Base-by-base conservation (phyloP, 305 asterid species). In the Fraxinus platypoda region DNA sequence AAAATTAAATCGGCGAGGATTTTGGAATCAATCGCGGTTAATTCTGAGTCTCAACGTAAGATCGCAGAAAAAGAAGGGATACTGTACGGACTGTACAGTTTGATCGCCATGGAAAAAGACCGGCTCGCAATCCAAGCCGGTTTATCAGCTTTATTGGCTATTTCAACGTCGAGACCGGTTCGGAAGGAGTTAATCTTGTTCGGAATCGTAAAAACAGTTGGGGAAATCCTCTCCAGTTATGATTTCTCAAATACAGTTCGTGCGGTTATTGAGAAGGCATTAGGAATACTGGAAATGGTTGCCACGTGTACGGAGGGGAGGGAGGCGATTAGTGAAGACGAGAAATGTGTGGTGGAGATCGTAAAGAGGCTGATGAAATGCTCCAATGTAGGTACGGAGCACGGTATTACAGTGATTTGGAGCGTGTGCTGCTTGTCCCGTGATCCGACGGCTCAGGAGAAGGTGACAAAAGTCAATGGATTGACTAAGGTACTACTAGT, bases 281-380 rank as follows among this genome's bases (percentile, higher is more conserved):
- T 91, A 81, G 90, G 87, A 59, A 0, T 90, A 49, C 28, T 95
- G n/a, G 98, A 84, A 57, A 74, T 77, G 1, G 81, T 90, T 0
- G 93, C 97, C 28, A 92, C 93, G 87, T 92, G 97, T 81, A 87
- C 96, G 85, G 98, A 91, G 68, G 98, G 98, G 75, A 90, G 98
- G 83, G 81, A 82, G 1, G 93, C 93, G 74, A 92, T 94, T 2
- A 57, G 87, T 17, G 95, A 87, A 15, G 90, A 91, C 70, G 84
- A 77, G 34, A 91, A 86, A 6, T 94, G 98, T 57, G 88, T 90
- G 88, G 86, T 25, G 86, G 93, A 54, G 85, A 86, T 92, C n/a
- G 97, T 93, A 21, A 87, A 72, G 90, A 81, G 91, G 86, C 77
- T 94, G 85, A 93, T 93, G 94, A 92, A 92, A 81, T 91, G 94